Base-by-base conservation (phyloP, 2,329 filamentous ascomycete species). In the Fusarium liriodendri region DNA sequence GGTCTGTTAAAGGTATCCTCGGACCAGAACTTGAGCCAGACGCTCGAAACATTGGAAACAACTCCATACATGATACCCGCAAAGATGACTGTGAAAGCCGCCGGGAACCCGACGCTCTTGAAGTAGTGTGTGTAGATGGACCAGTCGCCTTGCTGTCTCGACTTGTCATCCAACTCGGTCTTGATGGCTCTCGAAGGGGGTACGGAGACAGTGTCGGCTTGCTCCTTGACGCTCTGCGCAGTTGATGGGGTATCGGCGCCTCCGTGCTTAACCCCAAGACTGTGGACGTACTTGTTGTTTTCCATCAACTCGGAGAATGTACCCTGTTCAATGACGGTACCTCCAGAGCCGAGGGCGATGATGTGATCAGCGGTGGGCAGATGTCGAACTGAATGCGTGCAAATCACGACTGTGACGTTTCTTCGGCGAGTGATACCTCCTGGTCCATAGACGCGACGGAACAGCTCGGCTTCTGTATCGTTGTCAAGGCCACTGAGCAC, bases 21-120 rank as follows among this genome's bases (percentile, higher is more conserved):
- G 1, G 84, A 79, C 81, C 84, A 86, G 67, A 80, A 84, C 20
- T 82, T 84, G 8, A 87, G 70, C 84, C 85, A 86, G 5, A 86
- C 63, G 2, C 70, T 80, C 0, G 82, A 79, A 3, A 82, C 77
- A 50, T 76, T 81, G 5, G 61, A 66, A 11, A 75, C 74, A 16
- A 80, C 80, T 2, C 77, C 82, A 1, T 70, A 75, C 2, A 74
- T n/a, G 8, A 78, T 33, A 16, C 70, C 76, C 2, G 76, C 65
- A 1, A 79, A 6, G 3, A 78, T 14, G 1, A 81, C 77, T 2
- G 70, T 42, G 4, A 73, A n/a, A 1, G 78, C 42, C 2, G 76
- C 63, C 18, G 47, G 25, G 14, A 29, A 14, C 2, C 76, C 73
- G 4, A 83, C 78, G 18, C 67, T 82, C 3, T 52, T 59, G 37